These are phyloP conservation scores for Cunninghamia lanceolata DNA, from an alignment of 75 land plant genomes.

Conservation along the genomic window DNA sequence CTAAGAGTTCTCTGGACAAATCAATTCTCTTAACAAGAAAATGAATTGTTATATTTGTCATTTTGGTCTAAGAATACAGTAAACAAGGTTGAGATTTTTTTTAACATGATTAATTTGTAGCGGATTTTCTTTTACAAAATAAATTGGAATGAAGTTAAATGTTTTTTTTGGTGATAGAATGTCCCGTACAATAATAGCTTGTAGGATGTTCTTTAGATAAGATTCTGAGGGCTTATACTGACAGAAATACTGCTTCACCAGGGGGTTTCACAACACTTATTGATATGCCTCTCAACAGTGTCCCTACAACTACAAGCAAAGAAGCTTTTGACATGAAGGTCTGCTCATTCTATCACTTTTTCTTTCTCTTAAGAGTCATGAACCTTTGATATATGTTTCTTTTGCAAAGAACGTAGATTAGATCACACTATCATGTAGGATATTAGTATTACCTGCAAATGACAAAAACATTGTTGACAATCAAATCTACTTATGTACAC, in stretches of 20 bases:
- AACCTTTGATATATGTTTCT: background rate
- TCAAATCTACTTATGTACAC: background rate
- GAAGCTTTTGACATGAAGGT: slow-evolving; percentile 78
- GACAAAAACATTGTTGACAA: background rate
- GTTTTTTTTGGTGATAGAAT: background rate
- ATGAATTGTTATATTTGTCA: background rate
- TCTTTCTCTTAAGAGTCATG: background rate
- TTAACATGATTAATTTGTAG: background rate
- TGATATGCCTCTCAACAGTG: slow-evolving; percentile 95
- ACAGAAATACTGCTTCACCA: slow-evolving; percentile 11
- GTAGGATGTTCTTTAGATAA: background rate
- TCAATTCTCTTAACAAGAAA: background rate
- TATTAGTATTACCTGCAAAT: background rate
- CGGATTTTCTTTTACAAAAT: background rate
- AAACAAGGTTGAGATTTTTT: background rate
- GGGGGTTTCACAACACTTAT: slow-evolving; percentile 87
- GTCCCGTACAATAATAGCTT: background rate
- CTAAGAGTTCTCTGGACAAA: background rate
- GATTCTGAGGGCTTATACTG: background rate
- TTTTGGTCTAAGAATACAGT: background rate
- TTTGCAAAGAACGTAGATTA: background rate
- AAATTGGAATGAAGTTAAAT: background rate
- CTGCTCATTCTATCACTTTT: background rate
- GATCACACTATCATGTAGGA: background rate
- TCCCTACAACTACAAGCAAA: slow-evolving; percentile 69